Evolutionary conservation across 352 stramenopile species (phyloP), one percentile per base, ranked within the genome.

Genomic region (Pythium phragmiticola): DNA sequence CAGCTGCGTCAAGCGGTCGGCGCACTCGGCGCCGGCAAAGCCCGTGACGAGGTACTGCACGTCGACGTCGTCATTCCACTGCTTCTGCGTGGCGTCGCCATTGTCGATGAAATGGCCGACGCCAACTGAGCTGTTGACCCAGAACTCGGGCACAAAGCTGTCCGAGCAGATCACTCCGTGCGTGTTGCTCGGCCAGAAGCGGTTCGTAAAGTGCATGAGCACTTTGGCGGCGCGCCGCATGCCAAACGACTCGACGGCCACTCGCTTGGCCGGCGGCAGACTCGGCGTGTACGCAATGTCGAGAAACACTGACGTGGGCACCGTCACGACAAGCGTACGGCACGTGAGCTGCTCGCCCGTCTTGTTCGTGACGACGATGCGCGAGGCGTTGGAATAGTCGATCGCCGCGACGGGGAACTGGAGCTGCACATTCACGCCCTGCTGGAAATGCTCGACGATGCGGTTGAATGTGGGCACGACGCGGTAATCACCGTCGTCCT

Each of bases 81-180:
- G 8, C 34, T 56, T 49, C 23, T 58, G 36, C 19, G 59, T 65
- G 5, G 39, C 39, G 36, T 91, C 77, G 13, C 75, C 84, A 47
- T 91, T 83, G 21, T 72, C 46, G 45, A 87, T 66, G 48, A 92
- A 37, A 37, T 85, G 66, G 8, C 85, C 85, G 28, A 92, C 78
- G 23, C 85, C 85, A 8, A 76, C 60, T 14, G 79, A 87, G 65
- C 66, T 88, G 68, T 94, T 92, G 41, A 92, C 72, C 85, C 85
- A 94, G 45, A 92, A 94, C 70, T 94, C 85, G 12, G 85, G 85
- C 65, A 94, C 34, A 69, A 94, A 94, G 57, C 75, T 87, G 37
- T 91, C 80, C 23, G 82, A 91, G 70, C 85, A 94, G 55, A 94
- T 84, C 39, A 94, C 77, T 39, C 85, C 85, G 58, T 94, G 85